phyloP scores from a whole-genome alignment of 441 rosid species.

The Flueggea neowawraea region DNA sequence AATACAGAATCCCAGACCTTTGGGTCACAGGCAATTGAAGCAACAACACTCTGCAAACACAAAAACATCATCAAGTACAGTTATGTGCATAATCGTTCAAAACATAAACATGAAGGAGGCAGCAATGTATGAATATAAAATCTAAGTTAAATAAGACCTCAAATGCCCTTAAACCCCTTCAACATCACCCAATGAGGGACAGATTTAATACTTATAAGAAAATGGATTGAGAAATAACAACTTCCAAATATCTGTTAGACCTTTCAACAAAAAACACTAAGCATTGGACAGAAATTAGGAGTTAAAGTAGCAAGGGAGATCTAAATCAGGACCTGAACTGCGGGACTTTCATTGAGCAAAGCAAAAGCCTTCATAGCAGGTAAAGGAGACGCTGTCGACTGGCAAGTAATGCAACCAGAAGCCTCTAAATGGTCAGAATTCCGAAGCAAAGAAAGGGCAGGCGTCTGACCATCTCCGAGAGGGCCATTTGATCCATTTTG shows the following conservation, averaged over 20 bases:
- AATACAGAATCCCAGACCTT: constrained; percentile 62
- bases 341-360: constrained; percentile 53
- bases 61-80: not conserved
- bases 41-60: constrained; percentile 55
- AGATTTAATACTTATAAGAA: too few relatives aligned
- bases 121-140: too few relatives aligned
- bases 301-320: not conserved
- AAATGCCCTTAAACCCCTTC: too few relatives aligned
- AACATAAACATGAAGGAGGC: too few relatives aligned
- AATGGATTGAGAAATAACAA: too few relatives aligned
- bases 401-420: constrained; percentile 17
- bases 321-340: constrained; percentile 46
- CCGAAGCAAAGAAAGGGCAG: constrained; percentile 16
- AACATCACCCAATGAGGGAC: too few relatives aligned
- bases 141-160: too few relatives aligned
- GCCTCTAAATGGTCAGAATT: constrained; percentile 35
- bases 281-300: too few relatives aligned
- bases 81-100: too few relatives aligned
- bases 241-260: too few relatives aligned
- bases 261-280: too few relatives aligned
- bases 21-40: constrained; percentile 63
- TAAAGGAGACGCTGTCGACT: constrained; percentile 21
- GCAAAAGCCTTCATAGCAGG: constrained; percentile 60
- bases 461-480: constrained; percentile 16
- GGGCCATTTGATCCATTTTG: constrained; percentile 12